These are phyloP conservation scores for Caulochytrium protostelioides DNA, from an alignment of 371 early-diverging fungal species.

Conservation along the genomic window DNA sequence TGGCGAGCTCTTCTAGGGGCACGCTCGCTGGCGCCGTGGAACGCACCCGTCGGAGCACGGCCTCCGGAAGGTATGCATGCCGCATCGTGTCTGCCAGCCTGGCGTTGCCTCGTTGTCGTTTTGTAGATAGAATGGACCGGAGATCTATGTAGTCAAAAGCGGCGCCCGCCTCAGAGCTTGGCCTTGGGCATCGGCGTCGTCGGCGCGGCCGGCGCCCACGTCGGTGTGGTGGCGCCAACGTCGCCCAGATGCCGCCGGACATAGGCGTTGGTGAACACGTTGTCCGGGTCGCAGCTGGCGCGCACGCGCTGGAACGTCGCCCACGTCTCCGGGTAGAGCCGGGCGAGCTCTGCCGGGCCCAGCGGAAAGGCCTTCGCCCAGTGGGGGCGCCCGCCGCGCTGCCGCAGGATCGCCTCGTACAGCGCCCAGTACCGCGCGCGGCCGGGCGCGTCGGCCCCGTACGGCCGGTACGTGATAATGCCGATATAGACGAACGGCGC, in stretches of 20 bases:
- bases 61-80: no score
- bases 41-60: no score
- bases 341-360: conserved; percentile 23
- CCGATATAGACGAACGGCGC: conserved; percentile 59
- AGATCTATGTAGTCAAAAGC: no score
- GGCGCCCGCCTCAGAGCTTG: not conserved
- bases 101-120: no score
- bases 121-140: no score
- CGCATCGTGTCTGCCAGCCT: no score
- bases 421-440: conserved; percentile 44
- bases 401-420: conserved; percentile 55
- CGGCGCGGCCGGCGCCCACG: not conserved
- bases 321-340: conserved; percentile 38
- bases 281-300: conserved; percentile 59
- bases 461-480: conserved; percentile 66
- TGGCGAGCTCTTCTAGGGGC: no score
- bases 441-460: conserved; percentile 43
- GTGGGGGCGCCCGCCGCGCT: conserved; percentile 50
- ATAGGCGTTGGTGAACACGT: conserved; percentile 53
- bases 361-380: conserved; percentile 67
- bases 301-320: no score
- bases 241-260: conserved; percentile 34
- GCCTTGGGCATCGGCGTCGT: not conserved
- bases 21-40: no score
- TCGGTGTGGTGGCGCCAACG: not conserved